Conservation (phyloP, 1,139 yeast genomes). For the Blastobotrys apis region DNA sequence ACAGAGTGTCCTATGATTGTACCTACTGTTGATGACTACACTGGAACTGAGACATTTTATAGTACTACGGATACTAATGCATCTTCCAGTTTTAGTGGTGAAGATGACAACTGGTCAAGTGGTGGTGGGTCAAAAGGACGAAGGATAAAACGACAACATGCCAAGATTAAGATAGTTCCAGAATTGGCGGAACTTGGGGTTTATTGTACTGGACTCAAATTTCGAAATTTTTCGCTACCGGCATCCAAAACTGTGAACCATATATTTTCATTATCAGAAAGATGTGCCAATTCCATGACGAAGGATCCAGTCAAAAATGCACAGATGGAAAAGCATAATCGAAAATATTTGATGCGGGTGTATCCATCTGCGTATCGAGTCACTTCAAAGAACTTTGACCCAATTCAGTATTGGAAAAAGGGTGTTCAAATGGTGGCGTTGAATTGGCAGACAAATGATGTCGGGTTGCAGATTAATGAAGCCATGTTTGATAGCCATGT, state of each 20-base stretch:
- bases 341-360: conserved; percentile 68
- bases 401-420: conserved; percentile 70
- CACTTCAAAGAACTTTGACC: conserved; percentile 75
- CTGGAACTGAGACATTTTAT: conserved; percentile 10
- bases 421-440: conserved; percentile 96
- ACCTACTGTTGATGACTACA: conserved; percentile 5
- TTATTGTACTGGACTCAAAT: conserved; percentile 69
- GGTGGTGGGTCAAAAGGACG: neutral
- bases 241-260: conserved; percentile 80
- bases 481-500: conserved; percentile 65
- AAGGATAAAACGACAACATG: conserved; percentile 21
- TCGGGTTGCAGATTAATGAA: conserved; percentile 86
- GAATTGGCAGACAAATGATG: conserved; percentile 92
- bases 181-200: conserved; percentile 61
- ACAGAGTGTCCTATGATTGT: conserved; percentile 8
- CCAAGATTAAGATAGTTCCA: conserved; percentile 39
- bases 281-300: conserved; percentile 56
- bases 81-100: conserved; percentile 25
- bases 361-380: conserved; percentile 81
- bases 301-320: conserved; percentile 53
- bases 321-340: conserved; percentile 67
- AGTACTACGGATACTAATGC: conserved; percentile 32
- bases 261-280: conserved; percentile 82
- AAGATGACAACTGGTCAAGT: conserved; percentile 2
- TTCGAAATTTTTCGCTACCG: conserved; percentile 77